A percentile compares a stretch with the other conserved stretches of the same genome.
phyloP scores from a whole-genome alignment of 768 basidiomycete species.

The Termitomyces bulborhizus region DNA sequence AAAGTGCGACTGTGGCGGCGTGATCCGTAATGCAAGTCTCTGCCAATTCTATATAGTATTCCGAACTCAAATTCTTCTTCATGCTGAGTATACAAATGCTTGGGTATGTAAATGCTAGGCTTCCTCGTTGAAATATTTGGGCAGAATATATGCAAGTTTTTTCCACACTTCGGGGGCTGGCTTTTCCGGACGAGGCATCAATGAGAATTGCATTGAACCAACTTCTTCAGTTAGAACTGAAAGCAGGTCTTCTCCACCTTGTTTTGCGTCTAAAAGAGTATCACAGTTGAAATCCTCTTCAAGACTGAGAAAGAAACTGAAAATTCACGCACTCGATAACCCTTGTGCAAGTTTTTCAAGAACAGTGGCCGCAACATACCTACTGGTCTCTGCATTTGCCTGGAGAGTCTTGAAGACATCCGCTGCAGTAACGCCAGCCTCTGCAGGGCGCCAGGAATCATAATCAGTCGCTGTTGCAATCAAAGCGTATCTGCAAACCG shows the following conservation, averaged over 20 bases:
- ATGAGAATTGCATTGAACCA: constrained; percentile 81
- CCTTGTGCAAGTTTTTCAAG: constrained; percentile 49
- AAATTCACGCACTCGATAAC: not conserved
- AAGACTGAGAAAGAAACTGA: not conserved
- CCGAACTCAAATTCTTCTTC: too few relatives aligned
- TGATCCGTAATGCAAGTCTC: too few relatives aligned
- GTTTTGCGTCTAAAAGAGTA: constrained; percentile 2
- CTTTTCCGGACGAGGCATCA: constrained; percentile 64
- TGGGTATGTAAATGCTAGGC: not conserved
- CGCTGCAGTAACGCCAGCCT: constrained; percentile 80
- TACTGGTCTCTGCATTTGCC: constrained; percentile 81
- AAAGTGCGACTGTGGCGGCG: too few relatives aligned
- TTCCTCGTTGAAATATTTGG: constrained; percentile 6
- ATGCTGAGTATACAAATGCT: too few relatives aligned
- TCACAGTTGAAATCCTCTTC: not conserved
- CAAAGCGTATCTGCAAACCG: constrained; percentile 69
- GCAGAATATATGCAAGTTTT: constrained; percentile 41
- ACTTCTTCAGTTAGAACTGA: constrained; percentile 45
- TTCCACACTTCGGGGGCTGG: constrained; percentile 53
- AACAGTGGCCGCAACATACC: constrained; percentile 64
- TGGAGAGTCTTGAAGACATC: constrained; percentile 88
- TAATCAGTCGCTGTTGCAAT: constrained; percentile 92
- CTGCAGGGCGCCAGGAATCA: constrained; percentile 86
- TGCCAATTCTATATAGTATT: too few relatives aligned
- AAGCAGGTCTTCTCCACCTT: constrained; percentile 33